Evolutionary conservation across 75 land plant species (phyloP).

Genomic region (Selaginella tamariscina): DNA sequence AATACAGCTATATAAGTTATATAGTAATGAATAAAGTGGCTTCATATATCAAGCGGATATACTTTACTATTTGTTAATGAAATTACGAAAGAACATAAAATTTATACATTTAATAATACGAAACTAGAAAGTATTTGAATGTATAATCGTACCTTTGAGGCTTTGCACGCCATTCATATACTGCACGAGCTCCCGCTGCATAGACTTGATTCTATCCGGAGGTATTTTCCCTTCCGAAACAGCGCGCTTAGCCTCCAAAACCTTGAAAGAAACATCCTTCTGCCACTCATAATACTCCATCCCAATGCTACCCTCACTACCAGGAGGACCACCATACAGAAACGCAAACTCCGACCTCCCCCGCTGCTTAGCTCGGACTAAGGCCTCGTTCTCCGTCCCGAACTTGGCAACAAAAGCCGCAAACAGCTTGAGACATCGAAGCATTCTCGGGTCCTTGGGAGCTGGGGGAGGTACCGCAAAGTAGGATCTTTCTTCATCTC

Average conservation of each 20-base stretch:
- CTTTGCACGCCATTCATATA: background rate
- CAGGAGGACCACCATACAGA: slow-evolving; percentile 30
- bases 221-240: background rate
- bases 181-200: background rate
- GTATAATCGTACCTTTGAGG: background rate
- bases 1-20: background rate
- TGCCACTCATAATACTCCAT: slow-evolving; percentile 33
- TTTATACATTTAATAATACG: background rate
- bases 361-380: slow-evolving; percentile 25
- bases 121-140: too few species aligned
- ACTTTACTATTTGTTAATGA: background rate
- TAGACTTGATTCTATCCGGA: background rate
- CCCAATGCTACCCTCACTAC: slow-evolving; percentile 25
- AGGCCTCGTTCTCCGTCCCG: slow-evolving; percentile 25
- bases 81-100: background rate
- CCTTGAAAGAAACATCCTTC: background rate
- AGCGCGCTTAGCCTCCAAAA: background rate
- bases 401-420: slow-evolving; percentile 32
- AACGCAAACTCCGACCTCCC: slow-evolving; percentile 31
- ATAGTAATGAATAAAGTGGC: background rate
- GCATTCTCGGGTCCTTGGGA: slow-evolving; percentile 29
- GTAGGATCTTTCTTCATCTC: background rate
- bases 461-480: slow-evolving; percentile 5
- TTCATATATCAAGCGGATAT: background rate
- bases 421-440: slow-evolving; percentile 29